Evolutionary conservation across 305 asterid genomes (phyloP).

Genomic region (Salvia sclarea): DNA sequence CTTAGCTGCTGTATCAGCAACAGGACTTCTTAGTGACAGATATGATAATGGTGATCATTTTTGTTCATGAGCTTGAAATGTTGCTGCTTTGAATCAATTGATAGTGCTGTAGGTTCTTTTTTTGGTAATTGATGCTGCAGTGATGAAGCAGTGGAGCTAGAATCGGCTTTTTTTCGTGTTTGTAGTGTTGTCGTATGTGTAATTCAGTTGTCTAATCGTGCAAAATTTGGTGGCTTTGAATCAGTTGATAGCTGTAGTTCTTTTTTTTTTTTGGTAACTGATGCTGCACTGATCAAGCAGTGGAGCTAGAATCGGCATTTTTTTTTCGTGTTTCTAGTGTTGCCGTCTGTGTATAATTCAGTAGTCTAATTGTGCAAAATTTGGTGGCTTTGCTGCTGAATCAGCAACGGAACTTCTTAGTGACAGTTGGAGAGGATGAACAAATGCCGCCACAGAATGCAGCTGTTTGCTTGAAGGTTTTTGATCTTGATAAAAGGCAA

Average conservation of each 20-base stretch:
- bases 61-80: not conserved
- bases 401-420: constrained; percentile 87
- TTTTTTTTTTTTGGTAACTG: not conserved
- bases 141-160: constrained; percentile 6
- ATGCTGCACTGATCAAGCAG: not conserved
- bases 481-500: constrained; percentile 81
- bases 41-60: not conserved
- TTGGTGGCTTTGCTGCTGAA: constrained; percentile 32
- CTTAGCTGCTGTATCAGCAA: too few species aligned
- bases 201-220: not conserved
- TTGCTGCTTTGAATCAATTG: not conserved
- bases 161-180: not conserved
- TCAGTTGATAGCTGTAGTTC: not conserved
- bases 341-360: constrained; percentile 7
- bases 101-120: not conserved
- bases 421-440: constrained; percentile 95
- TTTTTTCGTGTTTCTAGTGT: not conserved
- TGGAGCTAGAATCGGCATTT: constrained; percentile 3
- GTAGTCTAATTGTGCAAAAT: not conserved
- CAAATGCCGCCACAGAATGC: constrained; percentile 73
- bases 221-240: constrained; percentile 19
- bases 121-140: not conserved
- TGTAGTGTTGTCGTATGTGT: constrained; percentile 1
- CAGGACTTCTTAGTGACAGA: too few species aligned
- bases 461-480: constrained; percentile 74